These are phyloP conservation scores for Peterozyma xylosa DNA, from an alignment of 805 yeast genomes.

Conservation along the genomic window DNA sequence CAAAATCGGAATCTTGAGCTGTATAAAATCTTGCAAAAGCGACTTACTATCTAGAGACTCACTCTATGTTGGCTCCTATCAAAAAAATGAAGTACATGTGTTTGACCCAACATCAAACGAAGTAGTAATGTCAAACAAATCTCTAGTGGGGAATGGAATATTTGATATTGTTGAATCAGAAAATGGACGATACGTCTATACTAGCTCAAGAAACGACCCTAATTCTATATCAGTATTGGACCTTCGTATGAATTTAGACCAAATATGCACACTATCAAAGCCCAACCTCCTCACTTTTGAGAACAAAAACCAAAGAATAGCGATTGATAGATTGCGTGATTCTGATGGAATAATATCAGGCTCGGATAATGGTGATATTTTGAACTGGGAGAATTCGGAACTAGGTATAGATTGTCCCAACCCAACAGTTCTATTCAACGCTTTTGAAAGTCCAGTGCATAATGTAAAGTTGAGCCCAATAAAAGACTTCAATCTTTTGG, in stretches of 20 bases:
- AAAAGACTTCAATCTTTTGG: not conserved
- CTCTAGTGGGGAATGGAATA: slow-evolving; percentile 19
- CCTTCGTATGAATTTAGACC: slow-evolving; percentile 19
- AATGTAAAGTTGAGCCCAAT: slow-evolving; percentile 1
- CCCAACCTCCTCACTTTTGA: slow-evolving; percentile 3
- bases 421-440: too few relatives aligned
- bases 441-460: too few relatives aligned
- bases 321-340: slow-evolving; percentile 13
- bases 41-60: slow-evolving; percentile 2
- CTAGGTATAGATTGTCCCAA: slow-evolving; percentile 9
- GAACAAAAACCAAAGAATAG: slow-evolving; percentile 16
- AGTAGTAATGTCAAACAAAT: slow-evolving; percentile 4
- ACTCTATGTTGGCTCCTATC: not conserved
- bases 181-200: slow-evolving; percentile 28
- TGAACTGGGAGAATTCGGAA: slow-evolving; percentile 7
- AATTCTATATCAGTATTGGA: slow-evolving; percentile 25
- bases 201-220: slow-evolving; percentile 20
- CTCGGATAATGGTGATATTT: slow-evolving; percentile 11
- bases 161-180: slow-evolving; percentile 26
- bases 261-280: slow-evolving; percentile 8
- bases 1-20: slow-evolving; percentile 15
- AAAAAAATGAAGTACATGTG: slow-evolving; percentile 15
- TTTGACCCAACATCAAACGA: slow-evolving; percentile 15
- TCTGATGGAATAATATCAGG: slow-evolving; percentile 22
- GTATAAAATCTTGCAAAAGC: slow-evolving; percentile 7